Evolutionary conservation across 352 stramenopile species (phyloP), one percentile per base, ranked within the genome.

Genomic region (Globisporangium spinosum): DNA sequence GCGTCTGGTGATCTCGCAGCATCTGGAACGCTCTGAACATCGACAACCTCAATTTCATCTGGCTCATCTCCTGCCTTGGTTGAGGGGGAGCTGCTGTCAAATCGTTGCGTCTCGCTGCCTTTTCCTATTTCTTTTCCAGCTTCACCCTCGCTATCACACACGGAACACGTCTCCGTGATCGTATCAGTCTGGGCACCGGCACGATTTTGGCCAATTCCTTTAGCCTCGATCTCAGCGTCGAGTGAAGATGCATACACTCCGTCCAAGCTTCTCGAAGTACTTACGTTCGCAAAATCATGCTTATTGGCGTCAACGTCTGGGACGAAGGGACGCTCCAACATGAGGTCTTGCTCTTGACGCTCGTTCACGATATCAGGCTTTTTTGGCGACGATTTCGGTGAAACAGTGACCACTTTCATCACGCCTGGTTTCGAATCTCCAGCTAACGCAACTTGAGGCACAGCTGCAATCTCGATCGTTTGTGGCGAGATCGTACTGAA

Each of bases 381-480:
- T 15, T 25, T 13, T n/a, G 63, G 54, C 10, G 53, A 68, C 38
- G 23, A 10, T 29, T 58, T 70, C 8, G 65, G 25, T 10, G 65
- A 70, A 22, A 70, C 65, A 12, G 58, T 62, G 17, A 70, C 58
- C 10, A 62, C 47, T 62, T 38, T 54, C 58, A 65, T 62, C 4
- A 7, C 22, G 2, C 13, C 10, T 20, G 3, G 15, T 23, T 45
- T 25, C 22, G 17, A 8, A 45, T 8, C 63, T 12, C n/a, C 29
- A 27, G 49, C 12, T 17, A 56, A 13, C 10, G 10, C n/a, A 9
- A 56, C n/a, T 13, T 29, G 20, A 27, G n/a, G 49, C 22, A 29
- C 9, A 56, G 9, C 9, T 23, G 20, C 49, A 4, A 29, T 56
- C n/a, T 29, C n/a, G 8, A 56, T 56, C 49, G 4, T 20, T 23